These are phyloP conservation scores for Ascochyta viciae-villosae DNA, from an alignment of 2,329 filamentous ascomycete species.

Conservation along the genomic window DNA sequence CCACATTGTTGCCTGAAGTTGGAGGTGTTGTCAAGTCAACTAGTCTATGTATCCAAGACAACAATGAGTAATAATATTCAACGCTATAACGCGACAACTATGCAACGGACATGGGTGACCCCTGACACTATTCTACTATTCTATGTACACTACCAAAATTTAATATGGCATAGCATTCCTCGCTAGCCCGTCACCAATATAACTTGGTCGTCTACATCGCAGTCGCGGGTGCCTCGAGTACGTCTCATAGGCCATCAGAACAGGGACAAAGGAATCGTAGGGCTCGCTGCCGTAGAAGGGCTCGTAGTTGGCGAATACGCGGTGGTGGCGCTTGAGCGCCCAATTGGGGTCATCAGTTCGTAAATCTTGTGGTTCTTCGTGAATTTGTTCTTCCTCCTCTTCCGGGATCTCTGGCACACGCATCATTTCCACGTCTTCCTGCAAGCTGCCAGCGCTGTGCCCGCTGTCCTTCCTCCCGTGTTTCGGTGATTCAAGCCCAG, in stretches of 20 bases:
- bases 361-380: slow-evolving; percentile 10
- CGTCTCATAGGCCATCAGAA: slow-evolving; percentile 27
- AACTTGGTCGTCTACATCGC: slow-evolving; percentile 32
- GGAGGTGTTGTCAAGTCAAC: slow-evolving; percentile 19
- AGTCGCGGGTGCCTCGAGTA: slow-evolving; percentile 24
- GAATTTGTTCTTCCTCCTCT: slow-evolving; percentile 29
- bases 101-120: slow-evolving; percentile 15
- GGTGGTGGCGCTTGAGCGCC: slow-evolving; percentile 32
- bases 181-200: slow-evolving; percentile 27
- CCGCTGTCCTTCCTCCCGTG: slow-evolving; percentile 33
- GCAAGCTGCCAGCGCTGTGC: slow-evolving; percentile 24
- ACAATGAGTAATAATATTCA: slow-evolving; percentile 20
- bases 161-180: slow-evolving; percentile 24
- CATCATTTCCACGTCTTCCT: slow-evolving; percentile 2
- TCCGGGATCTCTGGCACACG: slow-evolving; percentile 13
- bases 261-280: slow-evolving; percentile 38
- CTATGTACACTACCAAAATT: slow-evolving; percentile 11
- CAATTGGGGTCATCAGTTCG: slow-evolving; percentile 35
- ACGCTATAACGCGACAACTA: slow-evolving; percentile 22
- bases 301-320: slow-evolving; percentile 19
- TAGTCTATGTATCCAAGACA: slow-evolving; percentile 16
- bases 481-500: slow-evolving; percentile 26
- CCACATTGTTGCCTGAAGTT: slow-evolving; percentile 12
- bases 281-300: slow-evolving; percentile 32
- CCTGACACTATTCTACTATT: slow-evolving; percentile 11